A percentile compares a stretch with the other conserved stretches of the same genome.
phyloP scores from a whole-genome alignment of 139 green algal genomes.

The Picochlorum costavermella region DNA sequence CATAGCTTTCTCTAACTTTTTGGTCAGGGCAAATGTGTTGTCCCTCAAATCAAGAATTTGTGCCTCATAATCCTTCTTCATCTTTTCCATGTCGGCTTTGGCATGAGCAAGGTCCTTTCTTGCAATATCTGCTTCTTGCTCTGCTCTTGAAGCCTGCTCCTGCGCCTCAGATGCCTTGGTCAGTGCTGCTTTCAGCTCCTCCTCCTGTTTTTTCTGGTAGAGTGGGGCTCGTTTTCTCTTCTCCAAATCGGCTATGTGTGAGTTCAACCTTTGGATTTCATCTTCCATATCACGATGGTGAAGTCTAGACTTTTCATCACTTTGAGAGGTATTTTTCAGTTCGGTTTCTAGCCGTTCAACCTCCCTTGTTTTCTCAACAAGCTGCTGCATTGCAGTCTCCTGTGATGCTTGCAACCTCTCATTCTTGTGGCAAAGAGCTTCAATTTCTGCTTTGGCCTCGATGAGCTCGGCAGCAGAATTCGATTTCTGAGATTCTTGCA shows the following conservation, averaged over 20 bases:
- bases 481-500: neutral
- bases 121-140: conserved; percentile 40
- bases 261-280: conserved; percentile 49
- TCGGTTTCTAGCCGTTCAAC: conserved; percentile 17
- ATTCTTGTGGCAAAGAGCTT: neutral
- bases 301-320: conserved; percentile 7
- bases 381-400: neutral
- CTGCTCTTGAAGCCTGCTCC: conserved; percentile 44
- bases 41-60: neutral
- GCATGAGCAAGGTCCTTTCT: neutral
- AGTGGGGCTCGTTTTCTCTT: conserved; percentile 72
- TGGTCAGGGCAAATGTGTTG: neutral
- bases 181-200: conserved; percentile 65
- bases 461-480: neutral
- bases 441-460: neutral
- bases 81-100: no score
- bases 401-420: neutral
- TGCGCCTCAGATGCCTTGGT: conserved; percentile 68
- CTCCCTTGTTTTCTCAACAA: conserved; percentile 14
- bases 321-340: neutral
- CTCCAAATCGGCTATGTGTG: conserved; percentile 73
- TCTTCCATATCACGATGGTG: conserved; percentile 48
- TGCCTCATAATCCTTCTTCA: neutral
- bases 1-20: conserved; percentile 3
- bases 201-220: conserved; percentile 82